A percentile compares a stretch with the other conserved stretches of the same genome.
phyloP scores from a whole-genome alignment of 148 eudicot genomes.

The Vaccinium corymbosum region DNA sequence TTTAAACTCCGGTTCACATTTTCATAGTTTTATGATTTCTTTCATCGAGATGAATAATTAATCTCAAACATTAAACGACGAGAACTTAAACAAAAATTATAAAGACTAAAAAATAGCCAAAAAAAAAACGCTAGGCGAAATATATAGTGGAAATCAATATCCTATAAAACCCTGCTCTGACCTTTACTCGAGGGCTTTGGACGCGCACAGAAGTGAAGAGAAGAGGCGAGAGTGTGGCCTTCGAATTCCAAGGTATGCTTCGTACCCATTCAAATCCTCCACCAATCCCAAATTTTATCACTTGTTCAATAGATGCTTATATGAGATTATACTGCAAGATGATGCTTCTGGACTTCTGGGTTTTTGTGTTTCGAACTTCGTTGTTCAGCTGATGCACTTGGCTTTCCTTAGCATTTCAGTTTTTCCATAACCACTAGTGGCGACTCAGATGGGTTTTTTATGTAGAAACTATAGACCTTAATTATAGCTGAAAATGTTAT shows the following conservation, averaged over 20 bases:
- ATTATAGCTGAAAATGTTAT: background rate
- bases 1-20: too few species aligned
- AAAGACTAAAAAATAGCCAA: too few species aligned
- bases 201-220: background rate
- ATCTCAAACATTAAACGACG: too few species aligned
- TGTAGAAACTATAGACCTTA: background rate
- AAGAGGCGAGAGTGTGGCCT: background rate
- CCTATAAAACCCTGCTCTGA: background rate
- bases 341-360: too few species aligned
- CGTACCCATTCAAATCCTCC: background rate
- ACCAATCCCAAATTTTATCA: background rate
- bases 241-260: background rate
- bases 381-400: background rate
- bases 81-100: too few species aligned
- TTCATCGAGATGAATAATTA: too few species aligned
- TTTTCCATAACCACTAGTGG: background rate
- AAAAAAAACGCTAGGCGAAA: too few species aligned
- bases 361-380: background rate
- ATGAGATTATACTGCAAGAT: too few species aligned
- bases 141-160: too few species aligned
- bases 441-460: background rate
- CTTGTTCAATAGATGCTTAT: too few species aligned
- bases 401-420: background rate
- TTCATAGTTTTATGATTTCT: too few species aligned
- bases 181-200: background rate